These are phyloP conservation scores for Colletotrichum brevisporum DNA, from an alignment of 2,329 filamentous ascomycete species.

Conservation along the genomic window DNA sequence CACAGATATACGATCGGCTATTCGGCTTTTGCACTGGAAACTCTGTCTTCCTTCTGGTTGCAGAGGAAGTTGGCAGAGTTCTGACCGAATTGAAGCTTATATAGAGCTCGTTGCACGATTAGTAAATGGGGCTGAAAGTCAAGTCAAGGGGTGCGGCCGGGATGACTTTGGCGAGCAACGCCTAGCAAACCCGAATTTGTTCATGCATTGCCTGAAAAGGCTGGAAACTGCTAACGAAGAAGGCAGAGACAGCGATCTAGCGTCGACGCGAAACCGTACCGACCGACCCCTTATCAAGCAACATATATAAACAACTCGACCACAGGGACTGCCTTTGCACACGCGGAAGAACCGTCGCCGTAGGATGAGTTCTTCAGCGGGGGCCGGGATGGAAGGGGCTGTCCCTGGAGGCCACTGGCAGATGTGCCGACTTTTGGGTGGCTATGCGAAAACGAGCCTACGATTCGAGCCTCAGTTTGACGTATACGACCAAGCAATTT, in stretches of 20 bases:
- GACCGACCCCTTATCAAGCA: slow-evolving; percentile 1
- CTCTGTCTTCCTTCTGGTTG: too few species aligned
- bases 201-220: slow-evolving; percentile 1
- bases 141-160: too few species aligned
- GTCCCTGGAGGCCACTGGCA: slow-evolving; percentile 3
- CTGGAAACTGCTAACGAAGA: not conserved
- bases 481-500: not conserved
- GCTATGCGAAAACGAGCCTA: not conserved
- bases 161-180: not conserved
- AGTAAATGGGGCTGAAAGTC: too few species aligned
- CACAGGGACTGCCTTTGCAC: slow-evolving; percentile 12
- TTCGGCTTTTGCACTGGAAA: too few species aligned
- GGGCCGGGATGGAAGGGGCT: not conserved
- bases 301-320: slow-evolving; percentile 8
- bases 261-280: slow-evolving; percentile 22
- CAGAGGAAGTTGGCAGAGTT: too few species aligned
- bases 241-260: slow-evolving; percentile 8
- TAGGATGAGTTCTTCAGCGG: not conserved
- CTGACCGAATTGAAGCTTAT: too few species aligned
- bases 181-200: slow-evolving; percentile 21
- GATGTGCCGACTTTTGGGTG: not conserved
- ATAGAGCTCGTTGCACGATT: too few species aligned
- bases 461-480: slow-evolving; percentile 9
- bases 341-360: not conserved
- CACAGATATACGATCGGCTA: too few species aligned